Evolutionary conservation across 2,329 filamentous ascomycete species (phyloP), one percentile per base, ranked within the genome.

Genomic region (Fusarium palustre): DNA sequence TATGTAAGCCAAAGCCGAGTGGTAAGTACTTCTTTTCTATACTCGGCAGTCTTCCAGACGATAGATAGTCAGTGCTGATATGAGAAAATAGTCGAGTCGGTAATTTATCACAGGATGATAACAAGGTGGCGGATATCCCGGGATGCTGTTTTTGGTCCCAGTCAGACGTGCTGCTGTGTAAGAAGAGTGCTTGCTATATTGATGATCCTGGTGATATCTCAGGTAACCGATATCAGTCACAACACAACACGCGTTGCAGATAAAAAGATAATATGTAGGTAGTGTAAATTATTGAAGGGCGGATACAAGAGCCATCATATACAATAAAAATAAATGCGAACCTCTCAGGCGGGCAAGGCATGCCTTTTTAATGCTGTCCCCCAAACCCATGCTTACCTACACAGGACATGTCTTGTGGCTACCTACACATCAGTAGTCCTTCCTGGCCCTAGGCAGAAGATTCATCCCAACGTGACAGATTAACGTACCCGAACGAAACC

Each of bases 401-500:
- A 41, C 28, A 39, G 53, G 48, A 68, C 64, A n/a, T 48, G 38
- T 46, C 45, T 50, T 50, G 48, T 50, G 33, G 48, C 33, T 34
- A 39, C 33, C 45, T 36, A 42, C 34, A 59, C 36, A 42, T 57
- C 15, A n/a, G 42, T 25, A 28, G 59, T 58, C 60, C 50, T 64
- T 50, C 60, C 50, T 64, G 43, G 66, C 22, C 48, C 52, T 52
- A 68, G 57, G 66, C 67, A 70, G 67, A 64, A 42, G 22, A 55
- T 50, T 59, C 56, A 48, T 56, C 36, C 49, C 53, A 74, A 56
- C 68, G 68, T 70, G 68, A 72, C 65, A 71, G 49, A 59, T 55
- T 60, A 34, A 52, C 41, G 39, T 48, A 20, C 31, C 42, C 52
- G 49, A 64, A 70, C 50, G 46, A 59, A 63, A 53, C 54, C 25